Evolutionary conservation across 495 filamentous ascomycete species (phyloP).

Genomic region (Aspergillus conjunctus): DNA sequence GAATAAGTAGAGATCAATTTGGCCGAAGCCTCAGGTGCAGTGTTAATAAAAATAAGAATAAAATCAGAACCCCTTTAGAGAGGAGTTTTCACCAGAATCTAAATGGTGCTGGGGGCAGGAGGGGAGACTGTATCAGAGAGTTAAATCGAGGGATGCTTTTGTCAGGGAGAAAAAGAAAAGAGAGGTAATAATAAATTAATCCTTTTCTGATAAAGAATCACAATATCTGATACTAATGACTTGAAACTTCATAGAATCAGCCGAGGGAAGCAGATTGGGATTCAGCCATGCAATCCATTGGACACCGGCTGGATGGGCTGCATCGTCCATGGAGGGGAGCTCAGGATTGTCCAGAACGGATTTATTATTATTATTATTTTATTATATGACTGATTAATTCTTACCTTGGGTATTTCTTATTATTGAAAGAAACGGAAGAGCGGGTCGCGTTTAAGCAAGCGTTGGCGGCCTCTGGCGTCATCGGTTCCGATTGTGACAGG

Average conservation of each 20-base stretch:
- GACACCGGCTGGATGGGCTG: slow-evolving; percentile 22
- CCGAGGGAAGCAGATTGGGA: neutral
- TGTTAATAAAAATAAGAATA: neutral
- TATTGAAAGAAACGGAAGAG: slow-evolving; percentile 10
- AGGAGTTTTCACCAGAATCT: too few relatives aligned
- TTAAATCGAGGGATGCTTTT: too few relatives aligned
- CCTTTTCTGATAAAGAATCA: neutral
- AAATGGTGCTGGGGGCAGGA: too few relatives aligned
- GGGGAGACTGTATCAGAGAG: too few relatives aligned
- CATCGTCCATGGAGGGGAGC: slow-evolving; percentile 6
- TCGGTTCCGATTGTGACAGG: slow-evolving; percentile 3
- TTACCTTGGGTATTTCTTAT: slow-evolving; percentile 4
- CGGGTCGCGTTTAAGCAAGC: slow-evolving; percentile 14
- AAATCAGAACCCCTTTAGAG: too few relatives aligned
- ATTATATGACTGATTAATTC: neutral
- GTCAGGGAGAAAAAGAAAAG: too few relatives aligned
- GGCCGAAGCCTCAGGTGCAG: neutral
- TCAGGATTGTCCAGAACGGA: neutral
- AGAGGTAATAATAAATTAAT: too few relatives aligned
- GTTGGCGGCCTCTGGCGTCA: slow-evolving; percentile 15
- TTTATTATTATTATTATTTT: neutral
- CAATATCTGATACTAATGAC: neutral
- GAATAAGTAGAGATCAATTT: slow-evolving; percentile 5
- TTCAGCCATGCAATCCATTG: slow-evolving; percentile 15
- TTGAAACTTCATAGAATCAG: neutral